Conservation (phyloP, 2,329 filamentous ascomycete species). For the Colletotrichum tabaci region DNA sequence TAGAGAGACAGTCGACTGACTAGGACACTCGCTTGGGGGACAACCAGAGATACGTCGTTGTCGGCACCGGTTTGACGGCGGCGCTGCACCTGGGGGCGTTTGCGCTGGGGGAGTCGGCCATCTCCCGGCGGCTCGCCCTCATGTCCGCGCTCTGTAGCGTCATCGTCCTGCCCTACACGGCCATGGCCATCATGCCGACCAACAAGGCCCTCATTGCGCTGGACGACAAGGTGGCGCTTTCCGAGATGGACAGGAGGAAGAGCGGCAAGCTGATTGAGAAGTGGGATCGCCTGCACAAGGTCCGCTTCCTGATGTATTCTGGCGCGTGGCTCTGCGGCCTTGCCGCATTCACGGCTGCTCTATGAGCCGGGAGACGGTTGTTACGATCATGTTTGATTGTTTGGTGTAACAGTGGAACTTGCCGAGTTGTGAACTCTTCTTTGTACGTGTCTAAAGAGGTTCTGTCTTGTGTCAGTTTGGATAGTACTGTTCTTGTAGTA, state of each 20-base stretch:
- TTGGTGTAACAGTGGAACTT: neutral
- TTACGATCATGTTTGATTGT: neutral
- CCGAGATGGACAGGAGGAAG: conserved; percentile 19
- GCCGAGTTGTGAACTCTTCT: neutral
- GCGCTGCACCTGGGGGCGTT: conserved; percentile 14
- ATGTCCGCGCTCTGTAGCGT: conserved; percentile 15
- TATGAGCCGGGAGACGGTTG: neutral
- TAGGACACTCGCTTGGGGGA: neutral
- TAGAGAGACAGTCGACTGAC: neutral
- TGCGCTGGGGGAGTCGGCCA: neutral
- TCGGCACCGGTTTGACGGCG: conserved; percentile 12
- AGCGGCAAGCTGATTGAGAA: conserved; percentile 14
- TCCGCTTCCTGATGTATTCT: conserved; percentile 4
- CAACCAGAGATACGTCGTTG: neutral
- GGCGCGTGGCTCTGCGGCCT: conserved; percentile 9
- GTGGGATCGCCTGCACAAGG: conserved; percentile 17
- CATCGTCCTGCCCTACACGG: neutral
- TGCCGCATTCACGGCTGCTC: neutral
- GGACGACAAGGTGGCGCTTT: conserved; percentile 24
- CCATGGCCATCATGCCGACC: conserved; percentile 8
- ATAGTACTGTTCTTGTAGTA: neutral
- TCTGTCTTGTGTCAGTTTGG: neutral
- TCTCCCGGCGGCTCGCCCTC: conserved; percentile 11
- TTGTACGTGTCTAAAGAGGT: neutral
- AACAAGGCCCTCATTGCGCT: conserved; percentile 12